Conservation (phyloP, 1,284 basidiomycete genomes). For the Fomitopsis schrenkii region DNA sequence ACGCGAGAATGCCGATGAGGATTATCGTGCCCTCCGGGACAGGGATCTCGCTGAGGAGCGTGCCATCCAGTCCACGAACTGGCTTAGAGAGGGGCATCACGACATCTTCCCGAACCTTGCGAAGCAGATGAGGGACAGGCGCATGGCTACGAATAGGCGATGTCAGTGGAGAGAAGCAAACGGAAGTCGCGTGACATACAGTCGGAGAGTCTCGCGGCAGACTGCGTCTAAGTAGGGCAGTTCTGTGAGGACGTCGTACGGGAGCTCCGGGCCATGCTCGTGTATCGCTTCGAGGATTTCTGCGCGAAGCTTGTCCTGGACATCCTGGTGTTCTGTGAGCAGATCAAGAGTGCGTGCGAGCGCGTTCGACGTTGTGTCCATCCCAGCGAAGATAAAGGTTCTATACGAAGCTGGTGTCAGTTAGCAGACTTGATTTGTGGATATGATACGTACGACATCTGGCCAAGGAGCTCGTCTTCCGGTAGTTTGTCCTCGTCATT, state of each 20-base stretch:
- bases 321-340: constrained; percentile 9
- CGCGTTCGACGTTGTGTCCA: constrained; percentile 10
- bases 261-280: constrained; percentile 2
- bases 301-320: constrained; percentile 10
- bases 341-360: constrained; percentile 6
- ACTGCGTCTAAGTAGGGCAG: constrained; percentile 15
- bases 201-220: constrained; percentile 11
- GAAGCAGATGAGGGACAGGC: constrained; percentile 1
- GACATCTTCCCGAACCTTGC: constrained; percentile 36
- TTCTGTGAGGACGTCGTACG: constrained; percentile 9
- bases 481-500: constrained; percentile 20
- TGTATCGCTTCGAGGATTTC: constrained; percentile 5
- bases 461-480: constrained; percentile 23
- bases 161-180: neutral
- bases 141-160: neutral
- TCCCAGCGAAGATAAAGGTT: constrained; percentile 8
- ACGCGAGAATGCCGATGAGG: constrained; percentile 32
- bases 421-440: no score
- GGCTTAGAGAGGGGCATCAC: constrained; percentile 46
- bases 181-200: neutral
- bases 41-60: constrained; percentile 32
- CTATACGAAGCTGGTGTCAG: neutral
- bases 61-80: constrained; percentile 34
- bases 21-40: constrained; percentile 43
- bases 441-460: constrained; percentile 19